Conservation (phyloP, 2,329 filamentous ascomycete species). For the Dactylellina sp. region DNA sequence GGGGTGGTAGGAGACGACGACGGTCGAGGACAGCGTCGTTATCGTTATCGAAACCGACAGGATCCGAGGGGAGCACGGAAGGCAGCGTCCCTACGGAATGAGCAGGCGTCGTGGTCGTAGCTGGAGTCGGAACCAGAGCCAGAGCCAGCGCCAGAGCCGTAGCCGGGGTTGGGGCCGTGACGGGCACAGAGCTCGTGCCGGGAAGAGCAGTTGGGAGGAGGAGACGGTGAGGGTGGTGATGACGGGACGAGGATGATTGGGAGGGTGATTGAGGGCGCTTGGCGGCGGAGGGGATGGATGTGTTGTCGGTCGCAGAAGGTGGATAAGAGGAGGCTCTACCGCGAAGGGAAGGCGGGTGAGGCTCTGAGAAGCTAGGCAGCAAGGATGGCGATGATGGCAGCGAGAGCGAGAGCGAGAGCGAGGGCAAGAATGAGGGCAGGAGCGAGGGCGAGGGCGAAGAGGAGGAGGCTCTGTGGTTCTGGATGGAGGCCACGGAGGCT, state of each 20-base stretch:
- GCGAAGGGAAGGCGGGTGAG: conserved; percentile 50
- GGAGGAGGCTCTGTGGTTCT: conserved; percentile 45
- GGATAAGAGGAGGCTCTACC: conserved; percentile 25
- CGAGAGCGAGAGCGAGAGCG: conserved; percentile 5
- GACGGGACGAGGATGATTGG: conserved; percentile 9
- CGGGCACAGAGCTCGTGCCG: background rate
- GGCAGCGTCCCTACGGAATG: background rate
- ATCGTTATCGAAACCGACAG: conserved; percentile 30
- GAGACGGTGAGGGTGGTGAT: conserved; percentile 1
- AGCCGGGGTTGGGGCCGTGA: background rate
- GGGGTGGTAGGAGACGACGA: conserved; percentile 27
- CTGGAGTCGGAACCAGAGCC: background rate
- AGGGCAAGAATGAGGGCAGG: background rate
- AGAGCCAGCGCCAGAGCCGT: background rate
- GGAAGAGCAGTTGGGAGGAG: conserved; percentile 4
- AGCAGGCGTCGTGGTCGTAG: background rate
- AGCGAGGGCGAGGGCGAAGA: background rate
- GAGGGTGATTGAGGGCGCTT: conserved; percentile 38
- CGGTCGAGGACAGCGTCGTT: conserved; percentile 8
- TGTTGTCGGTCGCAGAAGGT: conserved; percentile 45
- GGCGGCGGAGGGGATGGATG: conserved; percentile 12
- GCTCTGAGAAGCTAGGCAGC: conserved; percentile 52
- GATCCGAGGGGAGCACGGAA: conserved; percentile 20
- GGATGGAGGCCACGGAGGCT: conserved; percentile 22
- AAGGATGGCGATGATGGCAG: conserved; percentile 42